Evolutionary conservation across 257 asterid species (phyloP).

Genomic region (Primulina tabacum): DNA sequence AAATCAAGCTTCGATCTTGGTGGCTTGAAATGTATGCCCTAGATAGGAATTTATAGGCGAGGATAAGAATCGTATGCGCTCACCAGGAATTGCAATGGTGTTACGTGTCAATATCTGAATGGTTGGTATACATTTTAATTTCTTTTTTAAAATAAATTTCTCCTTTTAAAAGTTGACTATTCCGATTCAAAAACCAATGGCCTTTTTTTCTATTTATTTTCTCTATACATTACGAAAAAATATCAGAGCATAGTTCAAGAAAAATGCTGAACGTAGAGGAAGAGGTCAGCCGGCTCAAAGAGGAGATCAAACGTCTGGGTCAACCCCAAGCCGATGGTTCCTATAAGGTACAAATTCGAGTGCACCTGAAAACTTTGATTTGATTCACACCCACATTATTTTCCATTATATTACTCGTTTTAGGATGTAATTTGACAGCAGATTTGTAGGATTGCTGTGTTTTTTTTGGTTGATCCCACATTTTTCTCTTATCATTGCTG

Average conservation of each 20-base stretch:
- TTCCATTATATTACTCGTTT: neutral
- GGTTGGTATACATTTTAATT: neutral
- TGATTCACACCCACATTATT: constrained; percentile 8
- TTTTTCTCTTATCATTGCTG: neutral
- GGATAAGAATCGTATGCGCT: too few species aligned
- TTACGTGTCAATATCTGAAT: neutral
- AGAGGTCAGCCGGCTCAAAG: constrained; percentile 75
- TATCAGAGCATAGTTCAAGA: neutral
- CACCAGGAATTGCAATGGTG: neutral
- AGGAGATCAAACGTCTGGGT: constrained; percentile 88
- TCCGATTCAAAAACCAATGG: too few species aligned
- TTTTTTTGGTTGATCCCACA: neutral
- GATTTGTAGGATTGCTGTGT: neutral
- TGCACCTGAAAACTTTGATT: neutral
- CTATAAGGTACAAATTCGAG: constrained; percentile 48
- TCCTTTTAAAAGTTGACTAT: too few species aligned
- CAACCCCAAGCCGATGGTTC: constrained; percentile 78
- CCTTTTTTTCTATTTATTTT: too few species aligned
- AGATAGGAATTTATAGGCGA: too few species aligned
- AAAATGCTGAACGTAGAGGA: constrained; percentile 80
- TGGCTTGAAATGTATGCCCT: neutral
- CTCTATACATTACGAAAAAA: too few species aligned
- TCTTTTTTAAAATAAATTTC: too few species aligned
- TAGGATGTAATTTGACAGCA: neutral
- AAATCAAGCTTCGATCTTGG: neutral